phyloP scores from a whole-genome alignment of 225 moss, liverwort and hornwort species.

The Marchantia polymorpha region DNA sequence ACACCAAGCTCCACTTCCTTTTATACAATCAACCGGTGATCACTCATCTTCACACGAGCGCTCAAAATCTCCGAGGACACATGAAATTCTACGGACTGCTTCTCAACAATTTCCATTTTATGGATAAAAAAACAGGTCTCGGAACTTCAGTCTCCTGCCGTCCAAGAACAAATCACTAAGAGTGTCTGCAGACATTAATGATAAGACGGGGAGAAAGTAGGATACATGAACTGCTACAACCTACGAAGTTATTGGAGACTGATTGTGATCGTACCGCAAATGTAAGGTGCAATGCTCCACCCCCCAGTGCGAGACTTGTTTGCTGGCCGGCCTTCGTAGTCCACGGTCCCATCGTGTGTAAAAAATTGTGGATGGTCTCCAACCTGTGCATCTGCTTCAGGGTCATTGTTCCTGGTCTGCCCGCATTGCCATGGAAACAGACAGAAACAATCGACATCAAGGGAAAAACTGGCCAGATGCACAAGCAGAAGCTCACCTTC shows the following conservation, averaged over 20 bases:
- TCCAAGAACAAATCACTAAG: not conserved
- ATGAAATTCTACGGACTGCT: not conserved
- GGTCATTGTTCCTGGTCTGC: not conserved
- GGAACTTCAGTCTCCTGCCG: not conserved
- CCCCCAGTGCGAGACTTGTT: constrained; percentile 24
- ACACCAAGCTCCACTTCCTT: not conserved
- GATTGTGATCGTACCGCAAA: constrained; percentile 9
- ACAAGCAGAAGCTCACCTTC: not conserved
- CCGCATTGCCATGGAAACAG: not conserved
- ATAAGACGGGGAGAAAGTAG: not conserved
- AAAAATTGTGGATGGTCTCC: not conserved
- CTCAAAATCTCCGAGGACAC: not conserved
- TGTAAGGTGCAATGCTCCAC: constrained; percentile 26
- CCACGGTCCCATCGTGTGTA: constrained; percentile 19
- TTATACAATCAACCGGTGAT: too few relatives aligned
- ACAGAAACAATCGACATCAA: not conserved
- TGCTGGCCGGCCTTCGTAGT: constrained; percentile 20
- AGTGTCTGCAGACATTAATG: not conserved
- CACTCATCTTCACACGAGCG: too few relatives aligned
- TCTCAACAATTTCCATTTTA: not conserved
- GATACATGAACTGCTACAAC: not conserved
- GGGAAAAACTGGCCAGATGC: not conserved
- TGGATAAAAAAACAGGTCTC: not conserved
- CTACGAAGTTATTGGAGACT: not conserved
- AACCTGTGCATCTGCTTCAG: not conserved